Base-by-base conservation (phyloP, 177 flowering plant species). In the Vitis hybrid region DNA sequence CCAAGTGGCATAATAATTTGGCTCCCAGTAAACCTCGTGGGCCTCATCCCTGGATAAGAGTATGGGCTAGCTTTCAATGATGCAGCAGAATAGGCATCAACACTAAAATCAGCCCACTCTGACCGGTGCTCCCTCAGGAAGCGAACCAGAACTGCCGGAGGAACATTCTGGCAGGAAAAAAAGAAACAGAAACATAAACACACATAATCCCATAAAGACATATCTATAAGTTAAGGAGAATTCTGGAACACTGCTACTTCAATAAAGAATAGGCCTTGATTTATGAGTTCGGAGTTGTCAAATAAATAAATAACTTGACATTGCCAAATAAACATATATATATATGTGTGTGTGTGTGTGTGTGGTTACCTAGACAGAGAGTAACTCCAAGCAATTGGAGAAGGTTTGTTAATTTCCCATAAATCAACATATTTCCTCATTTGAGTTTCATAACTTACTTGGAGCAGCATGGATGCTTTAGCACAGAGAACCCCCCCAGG, bases 1-100 rank as follows among this genome's bases (percentile, higher is more conserved):
- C 96, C 98, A 35, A 94, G 89, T 4, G 97, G 97, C 97, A 92
- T 88, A 75, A 92, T 89, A 46, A 88, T 80, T 77, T 94, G 98
- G 75, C 89, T 87, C 15, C 97, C 92, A 40, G 95, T 89, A 76
- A 94, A 94, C 69, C 90, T 83, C 5, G 90, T 85, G 7, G 93
- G 87, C 78, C 95, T 84, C 84, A 87, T 77, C 59, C 92, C 97
- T 12, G 86, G 92, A 79, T 84, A 87, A 30, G 88, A 77, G 76
- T 76, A 86, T n/a, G 94, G 63, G 16, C 75, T 74, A 51, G 93
- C 81, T 83, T 91, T 94, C 64, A 94, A 64, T 24, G 97, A 76
- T 15, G 91, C 84, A 56, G 98, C 97, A 66, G 92, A 76, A 74
- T 88, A 92, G 11, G 97, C 97, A 87, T 94, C 97, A 50, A 94